Evolutionary conservation across 2,329 filamentous ascomycete genomes (phyloP).

Genomic region (Albifimbria verrucaria): DNA sequence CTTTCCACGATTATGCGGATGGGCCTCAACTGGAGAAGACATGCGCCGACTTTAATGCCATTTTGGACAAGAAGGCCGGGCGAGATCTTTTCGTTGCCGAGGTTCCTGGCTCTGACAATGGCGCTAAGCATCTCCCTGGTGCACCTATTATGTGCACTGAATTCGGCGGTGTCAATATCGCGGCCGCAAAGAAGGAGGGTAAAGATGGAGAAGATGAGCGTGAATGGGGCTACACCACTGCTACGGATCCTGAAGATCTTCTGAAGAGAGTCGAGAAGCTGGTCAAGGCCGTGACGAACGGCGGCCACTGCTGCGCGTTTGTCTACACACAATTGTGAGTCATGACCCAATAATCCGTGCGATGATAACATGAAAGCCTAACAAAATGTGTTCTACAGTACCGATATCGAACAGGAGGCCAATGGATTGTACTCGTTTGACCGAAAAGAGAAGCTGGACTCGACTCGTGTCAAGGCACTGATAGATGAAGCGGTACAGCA

Average conservation of each 20-base stretch:
- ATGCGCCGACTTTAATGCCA: conserved; percentile 50
- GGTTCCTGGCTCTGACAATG: conserved; percentile 39
- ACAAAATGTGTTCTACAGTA: conserved; percentile 25
- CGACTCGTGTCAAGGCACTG: conserved; percentile 52
- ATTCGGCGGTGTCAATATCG: conserved; percentile 67
- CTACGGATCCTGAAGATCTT: conserved; percentile 56
- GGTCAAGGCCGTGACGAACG: conserved; percentile 53
- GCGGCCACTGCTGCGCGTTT: conserved; percentile 57
- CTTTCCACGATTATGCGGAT: conserved; percentile 67
- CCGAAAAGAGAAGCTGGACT: conserved; percentile 58
- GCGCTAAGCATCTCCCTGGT: conserved; percentile 46
- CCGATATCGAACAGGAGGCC: conserved; percentile 65
- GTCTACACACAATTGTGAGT: conserved; percentile 65
- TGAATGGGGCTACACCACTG: conserved; percentile 69
- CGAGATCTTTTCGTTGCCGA: conserved; percentile 53
- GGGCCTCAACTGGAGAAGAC: conserved; percentile 51
- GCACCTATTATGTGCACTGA: conserved; percentile 65
- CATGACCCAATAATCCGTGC: not conserved
- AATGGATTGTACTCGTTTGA: conserved; percentile 65
- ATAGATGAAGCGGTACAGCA: conserved; percentile 48
- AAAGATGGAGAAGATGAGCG: conserved; percentile 34
- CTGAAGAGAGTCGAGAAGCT: conserved; percentile 56
- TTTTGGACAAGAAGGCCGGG: conserved; percentile 49
- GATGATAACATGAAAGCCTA: conserved; percentile 5
- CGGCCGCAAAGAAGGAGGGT: conserved; percentile 35